Conservation (phyloP, 2,329 filamentous ascomycete genomes). For the Pseudogymnoascus sp. region DNA sequence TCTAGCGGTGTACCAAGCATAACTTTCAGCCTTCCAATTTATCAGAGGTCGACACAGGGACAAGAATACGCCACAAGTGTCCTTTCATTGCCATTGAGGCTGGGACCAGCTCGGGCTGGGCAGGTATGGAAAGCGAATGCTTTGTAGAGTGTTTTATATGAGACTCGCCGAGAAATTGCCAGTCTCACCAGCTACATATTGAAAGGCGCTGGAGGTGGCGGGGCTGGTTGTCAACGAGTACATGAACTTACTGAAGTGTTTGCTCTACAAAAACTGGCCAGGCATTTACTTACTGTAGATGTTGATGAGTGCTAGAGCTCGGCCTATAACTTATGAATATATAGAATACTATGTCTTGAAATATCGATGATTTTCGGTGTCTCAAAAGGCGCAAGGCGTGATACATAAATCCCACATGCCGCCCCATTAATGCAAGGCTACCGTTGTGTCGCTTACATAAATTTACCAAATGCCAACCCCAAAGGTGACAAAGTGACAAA, state of each 20-base stretch:
- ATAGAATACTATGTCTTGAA: not conserved
- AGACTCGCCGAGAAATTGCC: not conserved
- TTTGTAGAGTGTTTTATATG: not conserved
- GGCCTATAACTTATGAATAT: not conserved
- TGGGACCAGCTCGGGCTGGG: not conserved
- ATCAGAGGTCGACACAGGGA: not conserved
- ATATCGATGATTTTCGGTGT: not conserved
- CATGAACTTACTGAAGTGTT: not conserved
- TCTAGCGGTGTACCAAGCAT: not conserved
- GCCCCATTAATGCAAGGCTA: constrained; percentile 1
- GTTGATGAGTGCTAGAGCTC: not conserved
- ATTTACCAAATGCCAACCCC: constrained; percentile 8
- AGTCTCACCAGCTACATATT: not conserved
- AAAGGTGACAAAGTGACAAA: constrained; percentile 8
- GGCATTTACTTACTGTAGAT: not conserved
- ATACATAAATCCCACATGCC: not conserved
- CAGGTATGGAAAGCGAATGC: not conserved
- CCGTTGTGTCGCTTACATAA: constrained; percentile 2
- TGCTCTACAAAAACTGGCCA: not conserved
- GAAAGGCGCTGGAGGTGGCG: not conserved
- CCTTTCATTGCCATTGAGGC: not conserved
- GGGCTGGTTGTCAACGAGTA: not conserved
- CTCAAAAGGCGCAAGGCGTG: not conserved
- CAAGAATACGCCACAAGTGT: not conserved
- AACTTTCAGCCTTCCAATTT: constrained; percentile 4